phyloP scores from a whole-genome alignment of 2,329 filamentous ascomycete species.

The Esteya vermicola region DNA sequence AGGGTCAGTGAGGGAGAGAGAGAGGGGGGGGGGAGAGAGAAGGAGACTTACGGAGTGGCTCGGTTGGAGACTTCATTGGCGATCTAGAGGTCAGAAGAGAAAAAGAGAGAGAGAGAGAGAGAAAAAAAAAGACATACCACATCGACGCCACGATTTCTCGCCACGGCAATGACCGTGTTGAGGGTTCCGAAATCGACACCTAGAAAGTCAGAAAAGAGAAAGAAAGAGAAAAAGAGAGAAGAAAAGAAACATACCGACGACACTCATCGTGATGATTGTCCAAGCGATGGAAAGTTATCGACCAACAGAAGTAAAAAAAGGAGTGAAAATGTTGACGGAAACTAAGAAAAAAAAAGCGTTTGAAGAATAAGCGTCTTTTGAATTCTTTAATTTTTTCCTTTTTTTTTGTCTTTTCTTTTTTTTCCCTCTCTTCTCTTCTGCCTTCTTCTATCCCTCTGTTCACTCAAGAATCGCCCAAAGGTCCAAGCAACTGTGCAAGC shows the following conservation, averaged over 20 bases:
- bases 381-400: no score
- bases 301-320: background rate
- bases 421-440: no score
- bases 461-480: no score
- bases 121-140: conserved; percentile 54
- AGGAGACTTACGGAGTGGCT: conserved; percentile 73
- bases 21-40: background rate
- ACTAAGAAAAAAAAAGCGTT: background rate
- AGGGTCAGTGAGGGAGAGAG: conserved; percentile 3
- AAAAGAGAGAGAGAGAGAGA: conserved; percentile 1
- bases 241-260: conserved; percentile 8
- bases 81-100: conserved; percentile 43
- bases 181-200: conserved; percentile 92
- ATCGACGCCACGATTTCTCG: conserved; percentile 96
- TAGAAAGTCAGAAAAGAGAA: conserved; percentile 14
- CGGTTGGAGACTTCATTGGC: conserved; percentile 99
- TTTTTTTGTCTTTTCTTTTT: background rate
- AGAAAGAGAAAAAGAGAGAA: background rate
- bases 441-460: no score
- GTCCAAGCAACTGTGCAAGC: no score
- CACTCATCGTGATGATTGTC: conserved; percentile 13
- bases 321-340: conserved; percentile 1
- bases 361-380: background rate
- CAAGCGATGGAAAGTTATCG: no score
- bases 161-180: conserved; percentile 95